These are phyloP conservation scores for Elsinoe australis DNA, from an alignment of 2,329 filamentous ascomycete genomes.

Conservation along the genomic window DNA sequence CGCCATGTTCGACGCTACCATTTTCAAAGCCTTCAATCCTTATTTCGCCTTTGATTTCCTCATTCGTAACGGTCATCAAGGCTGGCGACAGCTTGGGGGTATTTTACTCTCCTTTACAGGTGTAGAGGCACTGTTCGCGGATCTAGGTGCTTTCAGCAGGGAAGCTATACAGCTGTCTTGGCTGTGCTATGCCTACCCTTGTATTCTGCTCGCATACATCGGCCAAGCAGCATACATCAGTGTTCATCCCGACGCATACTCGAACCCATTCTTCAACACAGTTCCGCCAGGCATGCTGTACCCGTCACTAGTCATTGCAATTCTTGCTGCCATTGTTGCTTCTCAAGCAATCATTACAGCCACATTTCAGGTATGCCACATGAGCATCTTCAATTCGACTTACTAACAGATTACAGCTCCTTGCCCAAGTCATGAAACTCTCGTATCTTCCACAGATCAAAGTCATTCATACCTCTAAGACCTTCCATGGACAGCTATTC, in stretches of 20 bases:
- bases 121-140: conserved; percentile 71
- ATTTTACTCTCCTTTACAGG: conserved; percentile 68
- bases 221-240: conserved; percentile 70
- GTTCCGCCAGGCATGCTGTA: conserved; percentile 61
- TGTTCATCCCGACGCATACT: conserved; percentile 50
- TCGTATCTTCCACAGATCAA: conserved; percentile 71
- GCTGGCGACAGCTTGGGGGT: conserved; percentile 58
- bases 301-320: conserved; percentile 59
- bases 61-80: conserved; percentile 49
- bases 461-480: conserved; percentile 61
- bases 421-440: conserved; percentile 65
- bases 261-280: conserved; percentile 67
- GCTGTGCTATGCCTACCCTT: conserved; percentile 55
- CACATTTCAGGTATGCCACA: conserved; percentile 49
- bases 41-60: conserved; percentile 56
- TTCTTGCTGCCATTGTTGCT: conserved; percentile 59
- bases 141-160: conserved; percentile 65
- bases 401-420: conserved; percentile 35
- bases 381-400: neutral
- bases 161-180: conserved; percentile 64
- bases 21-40: conserved; percentile 47
- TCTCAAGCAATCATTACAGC: conserved; percentile 73
- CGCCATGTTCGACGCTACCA: conserved; percentile 39
- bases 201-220: conserved; percentile 57
- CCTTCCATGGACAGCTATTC: conserved; percentile 68